Percentiles rank a stretch among this genome's conserved stretches.
Conservation (phyloP, 2,329 filamentous ascomycete genomes). For the Aureobasidium pullulans region DNA sequence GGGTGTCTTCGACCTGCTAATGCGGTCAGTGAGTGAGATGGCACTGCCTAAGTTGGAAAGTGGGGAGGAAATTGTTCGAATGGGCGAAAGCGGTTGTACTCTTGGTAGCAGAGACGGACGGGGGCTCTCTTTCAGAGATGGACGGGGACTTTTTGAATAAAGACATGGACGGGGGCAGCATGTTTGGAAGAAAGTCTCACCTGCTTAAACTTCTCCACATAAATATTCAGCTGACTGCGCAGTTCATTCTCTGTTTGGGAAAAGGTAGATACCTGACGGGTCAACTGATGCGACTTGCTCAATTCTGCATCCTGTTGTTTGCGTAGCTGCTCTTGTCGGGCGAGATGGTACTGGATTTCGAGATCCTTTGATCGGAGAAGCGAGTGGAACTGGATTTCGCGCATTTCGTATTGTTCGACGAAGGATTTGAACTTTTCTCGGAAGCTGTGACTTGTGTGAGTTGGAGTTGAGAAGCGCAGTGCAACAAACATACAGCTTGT, state of each 20-base stretch:
- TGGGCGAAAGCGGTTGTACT: background rate
- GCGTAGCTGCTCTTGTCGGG: conserved; percentile 81
- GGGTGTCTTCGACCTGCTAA: conserved; percentile 89
- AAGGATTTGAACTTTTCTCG: conserved; percentile 86
- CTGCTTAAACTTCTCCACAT: conserved; percentile 99
- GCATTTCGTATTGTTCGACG: conserved; percentile 92
- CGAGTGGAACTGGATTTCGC: conserved; percentile 89
- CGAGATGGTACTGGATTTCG: conserved; percentile 86
- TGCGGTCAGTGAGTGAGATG: conserved; percentile 30
- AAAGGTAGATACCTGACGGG: conserved; percentile 87
- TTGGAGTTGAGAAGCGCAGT: background rate
- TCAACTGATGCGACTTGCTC: conserved; percentile 73
- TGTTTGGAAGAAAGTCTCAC: conserved; percentile 43
- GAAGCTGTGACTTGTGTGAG: conserved; percentile 33
- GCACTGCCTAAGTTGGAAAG: conserved; percentile 11
- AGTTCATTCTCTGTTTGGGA: conserved; percentile 93
- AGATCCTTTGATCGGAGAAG: conserved; percentile 90
- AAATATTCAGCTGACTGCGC: conserved; percentile 91
- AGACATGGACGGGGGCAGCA: conserved; percentile 5
- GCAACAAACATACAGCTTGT: conserved; percentile 60
- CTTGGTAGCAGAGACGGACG: background rate
- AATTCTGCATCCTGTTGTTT: conserved; percentile 79
- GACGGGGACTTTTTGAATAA: background rate
- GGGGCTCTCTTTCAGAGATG: background rate
- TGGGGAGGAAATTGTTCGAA: background rate